These are phyloP conservation scores for Lipomyces anomalus DNA, from an alignment of 805 yeast genomes.

Conservation along the genomic window DNA sequence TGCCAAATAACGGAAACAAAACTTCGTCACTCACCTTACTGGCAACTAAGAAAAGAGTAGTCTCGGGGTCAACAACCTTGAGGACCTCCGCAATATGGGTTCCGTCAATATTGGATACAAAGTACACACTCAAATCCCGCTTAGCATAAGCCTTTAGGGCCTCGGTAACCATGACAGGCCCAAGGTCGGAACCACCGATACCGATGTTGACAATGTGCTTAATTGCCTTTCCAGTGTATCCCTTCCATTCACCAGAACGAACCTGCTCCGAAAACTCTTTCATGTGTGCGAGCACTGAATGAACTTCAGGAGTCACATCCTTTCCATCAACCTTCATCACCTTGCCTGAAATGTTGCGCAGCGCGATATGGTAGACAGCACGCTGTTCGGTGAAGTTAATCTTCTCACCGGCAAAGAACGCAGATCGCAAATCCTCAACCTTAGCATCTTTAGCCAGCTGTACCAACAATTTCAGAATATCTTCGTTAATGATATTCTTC, in stretches of 20 bases:
- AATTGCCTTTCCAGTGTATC: slow-evolving; percentile 91
- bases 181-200: slow-evolving; percentile 97
- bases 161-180: slow-evolving; percentile 99
- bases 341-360: slow-evolving; percentile 84
- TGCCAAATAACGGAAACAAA: background rate
- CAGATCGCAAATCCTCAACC: slow-evolving; percentile 81
- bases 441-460: slow-evolving; percentile 85
- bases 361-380: slow-evolving; percentile 95
- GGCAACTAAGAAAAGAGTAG: slow-evolving; percentile 62
- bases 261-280: slow-evolving; percentile 86
- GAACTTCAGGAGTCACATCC: slow-evolving; percentile 88
- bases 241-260: slow-evolving; percentile 93
- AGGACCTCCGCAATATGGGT: slow-evolving; percentile 92
- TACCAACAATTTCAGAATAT: slow-evolving; percentile 60
- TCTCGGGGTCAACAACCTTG: slow-evolving; percentile 73
- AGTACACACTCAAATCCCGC: slow-evolving; percentile 61
- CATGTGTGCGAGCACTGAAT: slow-evolving; percentile 89
- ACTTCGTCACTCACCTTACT: slow-evolving; percentile 4
- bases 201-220: slow-evolving; percentile 96
- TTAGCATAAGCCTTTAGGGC: slow-evolving; percentile 87
- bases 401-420: slow-evolving; percentile 86
- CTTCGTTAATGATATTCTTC: slow-evolving; percentile 87
- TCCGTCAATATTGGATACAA: slow-evolving; percentile 98
- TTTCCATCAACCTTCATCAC: slow-evolving; percentile 84
- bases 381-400: slow-evolving; percentile 94